Conservation (phyloP, 2,329 filamentous ascomycete species). For the Colletotrichum truncatum region DNA sequence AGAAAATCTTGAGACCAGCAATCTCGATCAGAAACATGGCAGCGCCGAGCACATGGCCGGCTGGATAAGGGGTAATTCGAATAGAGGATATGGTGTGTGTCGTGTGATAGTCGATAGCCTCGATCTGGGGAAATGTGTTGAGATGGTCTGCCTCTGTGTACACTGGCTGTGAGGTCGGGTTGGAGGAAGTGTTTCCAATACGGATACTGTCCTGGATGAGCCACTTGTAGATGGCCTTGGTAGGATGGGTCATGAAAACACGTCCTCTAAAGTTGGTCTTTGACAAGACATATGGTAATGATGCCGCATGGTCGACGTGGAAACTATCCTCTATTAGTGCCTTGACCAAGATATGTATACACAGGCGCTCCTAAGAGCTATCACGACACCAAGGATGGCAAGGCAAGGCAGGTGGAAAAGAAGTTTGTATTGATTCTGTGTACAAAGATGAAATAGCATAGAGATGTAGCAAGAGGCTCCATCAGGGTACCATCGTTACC, state of each 20-base stretch:
- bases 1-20: slow-evolving; percentile 94
- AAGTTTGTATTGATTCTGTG: slow-evolving; percentile 34
- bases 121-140: slow-evolving; percentile 91
- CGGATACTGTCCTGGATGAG: slow-evolving; percentile 96
- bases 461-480: slow-evolving; percentile 29
- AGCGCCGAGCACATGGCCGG: slow-evolving; percentile 95
- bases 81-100: slow-evolving; percentile 98
- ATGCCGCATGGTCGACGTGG: slow-evolving; percentile 97
- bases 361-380: background rate
- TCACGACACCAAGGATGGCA: slow-evolving; percentile 29
- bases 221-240: slow-evolving; percentile 99
- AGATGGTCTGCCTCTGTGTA: slow-evolving; percentile 97
- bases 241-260: slow-evolving; percentile 99
- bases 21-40: slow-evolving; percentile 99
- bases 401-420: slow-evolving; percentile 30
- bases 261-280: slow-evolving; percentile 98
- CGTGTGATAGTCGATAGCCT: slow-evolving; percentile 98
- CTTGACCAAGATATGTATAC: background rate
- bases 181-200: slow-evolving; percentile 77
- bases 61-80: slow-evolving; percentile 94
- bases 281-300: slow-evolving; percentile 94
- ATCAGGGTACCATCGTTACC: slow-evolving; percentile 15
- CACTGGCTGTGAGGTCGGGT: slow-evolving; percentile 75
- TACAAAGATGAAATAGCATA: slow-evolving; percentile 29
- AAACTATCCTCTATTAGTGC: slow-evolving; percentile 70